Percentiles rank a stretch among this genome's conserved stretches.
phyloP scores from a whole-genome alignment of 2,329 filamentous ascomycete genomes.

The Ustilaginoidea virens region DNA sequence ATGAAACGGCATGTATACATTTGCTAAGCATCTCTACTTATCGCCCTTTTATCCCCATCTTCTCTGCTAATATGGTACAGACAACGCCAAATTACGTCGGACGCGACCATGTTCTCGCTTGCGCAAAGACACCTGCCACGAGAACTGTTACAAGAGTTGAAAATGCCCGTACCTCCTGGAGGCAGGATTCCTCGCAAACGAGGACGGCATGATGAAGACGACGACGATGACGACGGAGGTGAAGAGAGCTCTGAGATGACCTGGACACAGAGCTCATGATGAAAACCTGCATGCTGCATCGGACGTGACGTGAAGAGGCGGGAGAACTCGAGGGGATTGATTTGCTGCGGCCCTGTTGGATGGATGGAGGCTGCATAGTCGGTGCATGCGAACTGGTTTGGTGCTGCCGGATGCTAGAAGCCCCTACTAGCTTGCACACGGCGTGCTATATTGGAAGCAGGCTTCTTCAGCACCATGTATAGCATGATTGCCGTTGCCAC shows the following conservation, averaged over 20 bases:
- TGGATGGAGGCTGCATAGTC: too few relatives aligned
- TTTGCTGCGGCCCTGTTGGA: too few relatives aligned
- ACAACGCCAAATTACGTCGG: conserved; percentile 59
- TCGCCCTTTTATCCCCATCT: conserved; percentile 7
- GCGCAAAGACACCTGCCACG: conserved; percentile 69
- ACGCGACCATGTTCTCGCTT: conserved; percentile 69
- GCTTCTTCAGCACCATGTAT: conserved; percentile 87
- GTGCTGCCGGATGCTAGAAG: conserved; percentile 44
- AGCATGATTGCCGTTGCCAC: conserved; percentile 87
- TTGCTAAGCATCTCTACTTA: conserved; percentile 18
- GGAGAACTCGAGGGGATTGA: too few relatives aligned
- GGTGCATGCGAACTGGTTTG: too few relatives aligned
- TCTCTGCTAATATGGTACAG: conserved; percentile 30
- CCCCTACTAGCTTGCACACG: conserved; percentile 63
- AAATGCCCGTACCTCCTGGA: conserved; percentile 46
- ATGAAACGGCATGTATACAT: conserved; percentile 53
- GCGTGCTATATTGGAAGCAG: conserved; percentile 54
- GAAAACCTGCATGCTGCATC: not conserved
- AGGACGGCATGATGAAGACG: conserved; percentile 16
- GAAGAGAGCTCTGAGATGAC: conserved; percentile 14
- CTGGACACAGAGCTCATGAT: conserved; percentile 10
- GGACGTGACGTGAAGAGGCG: not conserved
- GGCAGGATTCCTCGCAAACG: conserved; percentile 29
- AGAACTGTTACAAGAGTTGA: conserved; percentile 69
- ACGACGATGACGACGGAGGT: too few relatives aligned